Evolutionary conservation across 331 rosid species (phyloP).

Genomic region (Saraca asoca): DNA sequence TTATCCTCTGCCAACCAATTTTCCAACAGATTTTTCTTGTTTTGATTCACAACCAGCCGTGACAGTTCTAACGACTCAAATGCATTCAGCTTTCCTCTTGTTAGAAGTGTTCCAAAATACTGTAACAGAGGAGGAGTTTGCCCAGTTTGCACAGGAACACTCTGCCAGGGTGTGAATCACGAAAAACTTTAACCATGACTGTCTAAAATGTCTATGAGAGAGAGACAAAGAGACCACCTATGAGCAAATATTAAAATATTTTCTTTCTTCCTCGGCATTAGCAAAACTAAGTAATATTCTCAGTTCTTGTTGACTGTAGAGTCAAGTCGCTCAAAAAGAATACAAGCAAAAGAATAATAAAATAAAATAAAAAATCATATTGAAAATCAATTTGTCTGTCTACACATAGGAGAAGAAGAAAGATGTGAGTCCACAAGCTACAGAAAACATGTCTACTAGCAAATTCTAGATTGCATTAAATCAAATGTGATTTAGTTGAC

Average conservation of each 20-base stretch:
- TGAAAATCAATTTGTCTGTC: neutral
- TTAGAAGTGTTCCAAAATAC: slow-evolving; percentile 84
- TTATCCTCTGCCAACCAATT: slow-evolving; percentile 94
- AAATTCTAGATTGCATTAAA: neutral
- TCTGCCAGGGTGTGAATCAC: slow-evolving; percentile 52
- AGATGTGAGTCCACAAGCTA: neutral
- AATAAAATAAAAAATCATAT: neutral
- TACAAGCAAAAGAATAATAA: slow-evolving; percentile 10
- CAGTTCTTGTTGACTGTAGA: neutral
- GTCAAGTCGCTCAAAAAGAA: neutral
- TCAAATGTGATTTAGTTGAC: neutral
- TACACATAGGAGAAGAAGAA: neutral
- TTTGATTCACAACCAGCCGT: slow-evolving; percentile 85
- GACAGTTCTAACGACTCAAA: slow-evolving; percentile 84
- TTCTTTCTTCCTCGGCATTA: slow-evolving; percentile 28
- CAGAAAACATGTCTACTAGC: neutral
- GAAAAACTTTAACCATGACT: slow-evolving; percentile 18
- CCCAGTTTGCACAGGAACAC: slow-evolving; percentile 94
- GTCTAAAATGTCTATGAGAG: slow-evolving; percentile 1
- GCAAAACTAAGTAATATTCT: neutral
- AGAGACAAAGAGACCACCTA: slow-evolving; percentile 4
- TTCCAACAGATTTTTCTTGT: slow-evolving; percentile 85
- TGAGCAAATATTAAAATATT: slow-evolving; percentile 22
- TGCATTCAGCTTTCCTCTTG: slow-evolving; percentile 84
- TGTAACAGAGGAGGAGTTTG: slow-evolving; percentile 93